Conservation (phyloP, 2,329 filamentous ascomycete species). For the Alternaria brassicae region DNA sequence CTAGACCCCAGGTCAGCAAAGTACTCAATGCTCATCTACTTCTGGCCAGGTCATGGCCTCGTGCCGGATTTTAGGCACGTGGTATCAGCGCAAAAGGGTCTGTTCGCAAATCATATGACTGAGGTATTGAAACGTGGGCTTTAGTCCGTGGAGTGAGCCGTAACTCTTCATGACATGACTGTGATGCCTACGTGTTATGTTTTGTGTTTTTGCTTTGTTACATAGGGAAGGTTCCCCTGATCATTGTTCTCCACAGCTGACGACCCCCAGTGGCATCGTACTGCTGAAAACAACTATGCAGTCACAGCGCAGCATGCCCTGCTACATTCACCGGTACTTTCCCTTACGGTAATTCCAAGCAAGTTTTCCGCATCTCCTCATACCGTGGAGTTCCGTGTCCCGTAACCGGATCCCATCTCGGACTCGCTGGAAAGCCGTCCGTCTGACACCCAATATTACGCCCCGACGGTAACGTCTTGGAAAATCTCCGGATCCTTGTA, state of each 20-base stretch:
- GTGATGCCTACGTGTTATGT: background rate
- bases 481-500: constrained; percentile 55
- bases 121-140: background rate
- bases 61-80: background rate
- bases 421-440: constrained; percentile 33
- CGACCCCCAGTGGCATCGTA: background rate
- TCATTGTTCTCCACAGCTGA: background rate
- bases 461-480: constrained; percentile 53
- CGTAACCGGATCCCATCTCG: constrained; percentile 41
- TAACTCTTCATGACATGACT: background rate
- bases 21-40: constrained; percentile 2
- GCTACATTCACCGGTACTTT: background rate
- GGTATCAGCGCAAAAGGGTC: background rate
- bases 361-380: constrained; percentile 26
- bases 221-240: background rate
- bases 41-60: constrained; percentile 1
- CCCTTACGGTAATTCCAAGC: constrained; percentile 6
- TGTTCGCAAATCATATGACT: constrained; percentile 3
- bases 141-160: background rate
- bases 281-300: background rate
- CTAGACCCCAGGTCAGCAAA: constrained; percentile 1
- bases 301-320: background rate
- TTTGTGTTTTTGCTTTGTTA: constrained; percentile 2
- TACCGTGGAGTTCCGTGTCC: constrained; percentile 28
- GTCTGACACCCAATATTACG: constrained; percentile 44